Conservation (phyloP, 345 rosid genomes). For the Cardamine chenopodiifolia region DNA sequence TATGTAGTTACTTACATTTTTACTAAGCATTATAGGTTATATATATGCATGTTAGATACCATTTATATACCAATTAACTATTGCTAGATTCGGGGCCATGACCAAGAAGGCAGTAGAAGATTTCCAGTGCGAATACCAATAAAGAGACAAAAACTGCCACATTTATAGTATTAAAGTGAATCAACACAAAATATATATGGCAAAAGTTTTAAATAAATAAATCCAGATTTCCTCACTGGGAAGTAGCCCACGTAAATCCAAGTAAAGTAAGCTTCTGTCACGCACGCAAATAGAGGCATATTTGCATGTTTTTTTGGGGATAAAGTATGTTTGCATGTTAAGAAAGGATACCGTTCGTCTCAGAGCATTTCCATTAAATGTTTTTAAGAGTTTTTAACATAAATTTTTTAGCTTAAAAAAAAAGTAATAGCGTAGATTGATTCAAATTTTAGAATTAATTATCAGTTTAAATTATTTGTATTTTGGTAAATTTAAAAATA, state of each 20-base stretch:
- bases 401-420: too few species aligned
- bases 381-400: too few species aligned
- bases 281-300: constrained; percentile 28
- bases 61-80: neutral
- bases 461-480: too few species aligned
- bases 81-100: neutral
- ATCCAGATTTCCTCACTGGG: constrained; percentile 24
- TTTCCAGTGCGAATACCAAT: constrained; percentile 8
- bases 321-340: constrained; percentile 16
- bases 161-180: neutral
- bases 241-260: constrained; percentile 26
- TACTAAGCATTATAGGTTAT: too few species aligned
- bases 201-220: neutral
- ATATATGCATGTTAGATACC: neutral
- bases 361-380: too few species aligned
- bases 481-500: too few species aligned
- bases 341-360: constrained; percentile 10
- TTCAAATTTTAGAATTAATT: too few species aligned
- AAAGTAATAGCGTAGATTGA: too few species aligned
- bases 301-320: neutral
- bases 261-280: constrained; percentile 30
- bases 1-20: too few species aligned
- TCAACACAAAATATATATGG: neutral
- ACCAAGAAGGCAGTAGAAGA: constrained; percentile 10
- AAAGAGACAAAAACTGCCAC: constrained; percentile 8